phyloP scores from a whole-genome alignment of 2,329 filamentous ascomycete genomes.

The Claviceps sp. region DNA sequence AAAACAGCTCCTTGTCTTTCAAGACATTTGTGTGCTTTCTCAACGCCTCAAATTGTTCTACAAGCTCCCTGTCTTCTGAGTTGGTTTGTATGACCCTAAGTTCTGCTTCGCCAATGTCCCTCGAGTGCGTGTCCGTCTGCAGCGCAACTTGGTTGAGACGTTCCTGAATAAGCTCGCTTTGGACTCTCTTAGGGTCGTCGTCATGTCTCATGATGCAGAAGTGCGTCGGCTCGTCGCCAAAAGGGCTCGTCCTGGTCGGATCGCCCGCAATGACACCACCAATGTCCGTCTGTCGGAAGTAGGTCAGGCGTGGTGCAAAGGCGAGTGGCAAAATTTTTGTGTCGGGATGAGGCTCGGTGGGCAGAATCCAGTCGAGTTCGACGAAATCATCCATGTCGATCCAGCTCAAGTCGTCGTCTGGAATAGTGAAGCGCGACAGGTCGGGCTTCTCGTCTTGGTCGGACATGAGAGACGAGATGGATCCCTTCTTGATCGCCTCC shows the following conservation, averaged over 20 bases:
- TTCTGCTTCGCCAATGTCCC: conserved; percentile 63
- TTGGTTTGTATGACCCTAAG: conserved; percentile 45
- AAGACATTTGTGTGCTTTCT: conserved; percentile 41
- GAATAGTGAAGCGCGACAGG: conserved; percentile 84
- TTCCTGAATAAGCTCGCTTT: conserved; percentile 70
- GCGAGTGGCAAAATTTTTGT: conserved; percentile 89
- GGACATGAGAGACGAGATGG: conserved; percentile 34
- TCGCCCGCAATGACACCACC: conserved; percentile 68
- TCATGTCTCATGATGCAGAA: conserved; percentile 88
- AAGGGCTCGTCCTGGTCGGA: conserved; percentile 69
- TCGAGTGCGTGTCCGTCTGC: conserved; percentile 64
- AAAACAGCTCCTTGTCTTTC: conserved; percentile 42
- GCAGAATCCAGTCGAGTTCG: conserved; percentile 90
- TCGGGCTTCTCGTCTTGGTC: conserved; percentile 50
- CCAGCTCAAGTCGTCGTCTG: conserved; percentile 90
- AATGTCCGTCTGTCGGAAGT: conserved; percentile 94
- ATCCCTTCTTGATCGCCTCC: conserved; percentile 57
- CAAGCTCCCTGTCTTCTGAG: conserved; percentile 33
- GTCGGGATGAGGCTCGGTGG: conserved; percentile 77
- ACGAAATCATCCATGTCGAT: conserved; percentile 99
- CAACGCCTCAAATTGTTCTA: conserved; percentile 47
- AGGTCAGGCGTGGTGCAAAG: conserved; percentile 88
- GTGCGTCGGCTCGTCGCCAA: conserved; percentile 87
- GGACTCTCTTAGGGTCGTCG: conserved; percentile 78
- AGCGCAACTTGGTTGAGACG: conserved; percentile 65